A percentile compares a stretch with the other conserved stretches of the same genome.
Evolutionary conservation across 768 basidiomycete genomes (phyloP).

Genomic region (Termitomyces sp.): DNA sequence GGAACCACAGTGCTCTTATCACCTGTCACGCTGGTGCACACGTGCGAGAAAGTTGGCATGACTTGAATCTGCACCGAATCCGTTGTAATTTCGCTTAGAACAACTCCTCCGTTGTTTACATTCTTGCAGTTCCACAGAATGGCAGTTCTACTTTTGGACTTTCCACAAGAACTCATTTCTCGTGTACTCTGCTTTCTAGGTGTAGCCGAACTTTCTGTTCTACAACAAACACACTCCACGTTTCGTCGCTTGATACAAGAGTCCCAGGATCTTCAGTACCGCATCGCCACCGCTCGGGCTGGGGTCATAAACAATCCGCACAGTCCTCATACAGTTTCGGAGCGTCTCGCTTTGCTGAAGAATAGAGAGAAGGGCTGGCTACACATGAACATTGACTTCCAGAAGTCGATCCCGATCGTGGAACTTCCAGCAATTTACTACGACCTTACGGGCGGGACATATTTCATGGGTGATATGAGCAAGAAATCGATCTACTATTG

Average conservation of each 20-base stretch:
- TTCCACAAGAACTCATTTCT: background rate
- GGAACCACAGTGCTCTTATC: too few relatives aligned
- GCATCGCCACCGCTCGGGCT: conserved; percentile 21
- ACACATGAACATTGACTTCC: conserved; percentile 20
- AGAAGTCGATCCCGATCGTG: conserved; percentile 20
- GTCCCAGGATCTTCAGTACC: conserved; percentile 29
- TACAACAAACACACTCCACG: conserved; percentile 17
- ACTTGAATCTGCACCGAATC: too few relatives aligned
- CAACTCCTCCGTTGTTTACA: too few relatives aligned
- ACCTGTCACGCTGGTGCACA: too few relatives aligned
- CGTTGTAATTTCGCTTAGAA: too few relatives aligned
- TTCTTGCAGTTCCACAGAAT: background rate
- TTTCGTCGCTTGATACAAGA: conserved; percentile 21
- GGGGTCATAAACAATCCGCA: conserved; percentile 27
- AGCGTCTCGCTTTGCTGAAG: too few relatives aligned
- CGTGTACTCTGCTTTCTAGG: conserved; percentile 24
- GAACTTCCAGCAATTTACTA: conserved; percentile 34
- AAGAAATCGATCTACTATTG: conserved; percentile 27
- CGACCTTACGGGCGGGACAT: conserved; percentile 38
- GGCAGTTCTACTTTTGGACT: background rate
- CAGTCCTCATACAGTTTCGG: too few relatives aligned
- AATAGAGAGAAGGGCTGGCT: conserved; percentile 29
- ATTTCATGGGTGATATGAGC: too few relatives aligned
- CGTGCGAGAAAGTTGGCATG: too few relatives aligned
- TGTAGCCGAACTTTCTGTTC: conserved; percentile 19